phyloP scores from a whole-genome alignment of 1,284 basidiomycete species.

The Xerocomus nothofagi region DNA sequence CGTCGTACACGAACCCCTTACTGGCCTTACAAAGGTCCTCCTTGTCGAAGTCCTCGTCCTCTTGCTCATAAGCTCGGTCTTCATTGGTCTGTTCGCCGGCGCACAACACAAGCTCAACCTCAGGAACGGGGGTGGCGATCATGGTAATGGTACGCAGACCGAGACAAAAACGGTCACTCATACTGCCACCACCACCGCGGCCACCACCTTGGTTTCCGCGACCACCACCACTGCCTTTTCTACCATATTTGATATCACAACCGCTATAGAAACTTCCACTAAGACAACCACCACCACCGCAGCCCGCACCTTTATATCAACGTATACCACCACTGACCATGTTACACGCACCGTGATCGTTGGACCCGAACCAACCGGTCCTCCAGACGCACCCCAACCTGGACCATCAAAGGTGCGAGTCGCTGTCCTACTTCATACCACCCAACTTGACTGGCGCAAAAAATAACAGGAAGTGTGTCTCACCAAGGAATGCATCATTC shows the following conservation, averaged over 20 bases:
- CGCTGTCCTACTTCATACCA: background rate
- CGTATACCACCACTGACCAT: conserved; percentile 36
- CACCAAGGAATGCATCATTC: conserved; percentile 77
- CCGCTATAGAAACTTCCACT: conserved; percentile 34
- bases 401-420: conserved; percentile 29
- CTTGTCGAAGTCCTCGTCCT: conserved; percentile 74
- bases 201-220: conserved; percentile 33
- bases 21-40: conserved; percentile 83
- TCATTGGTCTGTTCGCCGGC: conserved; percentile 91
- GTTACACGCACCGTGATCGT: conserved; percentile 34
- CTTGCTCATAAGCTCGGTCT: conserved; percentile 80
- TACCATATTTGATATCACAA: conserved; percentile 36
- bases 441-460: conserved; percentile 2
- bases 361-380: conserved; percentile 36
- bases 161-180: conserved; percentile 34
- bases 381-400: conserved; percentile 28
- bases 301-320: conserved; percentile 39
- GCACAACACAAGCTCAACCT: conserved; percentile 73
- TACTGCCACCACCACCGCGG: conserved; percentile 33
- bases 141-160: conserved; percentile 40
- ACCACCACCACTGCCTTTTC: conserved; percentile 37
- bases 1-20: conserved; percentile 72
- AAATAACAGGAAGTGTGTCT: conserved; percentile 63
- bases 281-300: conserved; percentile 39
- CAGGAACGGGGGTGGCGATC: conserved; percentile 40